Conservation (phyloP, 805 yeast genomes). For the Wickerhamiella allomyrinae region DNA sequence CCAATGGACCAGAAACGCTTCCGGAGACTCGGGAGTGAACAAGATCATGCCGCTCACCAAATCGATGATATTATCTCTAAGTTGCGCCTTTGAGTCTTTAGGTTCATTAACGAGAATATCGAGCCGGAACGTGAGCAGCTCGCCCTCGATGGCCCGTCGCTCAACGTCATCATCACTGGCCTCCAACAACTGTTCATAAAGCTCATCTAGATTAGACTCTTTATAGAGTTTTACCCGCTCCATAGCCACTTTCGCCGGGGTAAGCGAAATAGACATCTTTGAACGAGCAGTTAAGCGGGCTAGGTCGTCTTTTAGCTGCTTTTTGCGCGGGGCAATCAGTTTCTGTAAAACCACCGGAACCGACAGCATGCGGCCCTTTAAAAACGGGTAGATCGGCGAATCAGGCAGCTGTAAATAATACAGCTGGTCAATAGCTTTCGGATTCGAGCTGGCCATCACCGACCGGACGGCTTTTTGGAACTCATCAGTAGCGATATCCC, state of each 20-base stretch:
- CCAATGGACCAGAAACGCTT: conserved; percentile 28
- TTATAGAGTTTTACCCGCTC: conserved; percentile 34
- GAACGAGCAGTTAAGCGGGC: conserved; percentile 17
- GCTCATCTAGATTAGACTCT: conserved; percentile 36
- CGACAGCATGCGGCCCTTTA: conserved; percentile 21
- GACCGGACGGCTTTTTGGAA: conserved; percentile 12
- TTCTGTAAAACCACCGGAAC: conserved; percentile 16
- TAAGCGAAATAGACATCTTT: conserved; percentile 15
- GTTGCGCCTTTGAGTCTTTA: conserved; percentile 24
- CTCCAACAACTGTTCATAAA: conserved; percentile 45
- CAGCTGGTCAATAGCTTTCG: conserved; percentile 9
- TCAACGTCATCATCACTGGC: conserved; percentile 43
- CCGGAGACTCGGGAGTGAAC: conserved; percentile 42
- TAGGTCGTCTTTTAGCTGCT: conserved; percentile 16
- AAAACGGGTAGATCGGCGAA: conserved; percentile 16
- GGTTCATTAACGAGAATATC: conserved; percentile 43
- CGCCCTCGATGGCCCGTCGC: conserved; percentile 47
- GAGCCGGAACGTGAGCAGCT: conserved; percentile 42
- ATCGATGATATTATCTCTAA: conserved; percentile 34
- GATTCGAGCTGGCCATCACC: conserved; percentile 10
- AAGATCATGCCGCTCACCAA: conserved; percentile 61
- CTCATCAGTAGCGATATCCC: conserved; percentile 14
- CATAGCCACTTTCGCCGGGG: conserved; percentile 7
- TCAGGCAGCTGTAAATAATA: conserved; percentile 21
- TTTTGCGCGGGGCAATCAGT: conserved; percentile 16